These are phyloP conservation scores for Polytolypa hystricis DNA, from an alignment of 2,329 filamentous ascomycete genomes.

Conservation along the genomic window DNA sequence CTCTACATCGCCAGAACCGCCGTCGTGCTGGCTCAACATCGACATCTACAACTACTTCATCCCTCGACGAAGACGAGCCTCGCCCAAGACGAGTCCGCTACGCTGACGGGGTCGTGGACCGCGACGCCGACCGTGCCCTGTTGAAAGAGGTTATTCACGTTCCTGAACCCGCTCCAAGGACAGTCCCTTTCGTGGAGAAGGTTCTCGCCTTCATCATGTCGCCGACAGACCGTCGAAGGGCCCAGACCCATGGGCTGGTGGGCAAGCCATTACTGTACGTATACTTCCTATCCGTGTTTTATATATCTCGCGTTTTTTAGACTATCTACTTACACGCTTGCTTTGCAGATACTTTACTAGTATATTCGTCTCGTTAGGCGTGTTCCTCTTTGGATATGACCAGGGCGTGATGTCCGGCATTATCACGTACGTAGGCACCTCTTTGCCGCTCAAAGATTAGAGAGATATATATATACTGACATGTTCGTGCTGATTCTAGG, in stretches of 20 bases:
- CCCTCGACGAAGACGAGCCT: too few relatives aligned
- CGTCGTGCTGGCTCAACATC: slow-evolving; percentile 31
- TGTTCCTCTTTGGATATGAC: slow-evolving; percentile 56
- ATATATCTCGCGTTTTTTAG: not conserved
- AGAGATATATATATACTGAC: not conserved
- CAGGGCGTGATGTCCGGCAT: slow-evolving; percentile 56
- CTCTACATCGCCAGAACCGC: slow-evolving; percentile 41
- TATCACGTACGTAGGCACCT: slow-evolving; percentile 48
- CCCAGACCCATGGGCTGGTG: slow-evolving; percentile 79
- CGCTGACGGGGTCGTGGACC: slow-evolving; percentile 36
- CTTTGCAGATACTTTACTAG: slow-evolving; percentile 72
- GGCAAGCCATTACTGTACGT: slow-evolving; percentile 85
- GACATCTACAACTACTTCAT: too few relatives aligned
- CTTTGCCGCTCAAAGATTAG: not conserved
- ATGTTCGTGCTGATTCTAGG: slow-evolving; percentile 35
- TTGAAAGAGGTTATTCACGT: slow-evolving; percentile 55
- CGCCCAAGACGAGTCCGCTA: slow-evolving; percentile 70
- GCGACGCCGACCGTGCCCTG: slow-evolving; percentile 19
- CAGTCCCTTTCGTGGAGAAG: slow-evolving; percentile 56
- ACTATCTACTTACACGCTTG: slow-evolving; percentile 21
- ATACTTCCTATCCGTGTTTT: not conserved
- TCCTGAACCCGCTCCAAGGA: slow-evolving; percentile 54
- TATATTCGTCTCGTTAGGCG: slow-evolving; percentile 56
- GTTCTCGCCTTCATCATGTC: slow-evolving; percentile 78
- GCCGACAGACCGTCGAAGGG: slow-evolving; percentile 53